These are phyloP conservation scores for Nigrograna mackinnonii DNA, from an alignment of 2,329 filamentous ascomycete genomes.

Conservation along the genomic window DNA sequence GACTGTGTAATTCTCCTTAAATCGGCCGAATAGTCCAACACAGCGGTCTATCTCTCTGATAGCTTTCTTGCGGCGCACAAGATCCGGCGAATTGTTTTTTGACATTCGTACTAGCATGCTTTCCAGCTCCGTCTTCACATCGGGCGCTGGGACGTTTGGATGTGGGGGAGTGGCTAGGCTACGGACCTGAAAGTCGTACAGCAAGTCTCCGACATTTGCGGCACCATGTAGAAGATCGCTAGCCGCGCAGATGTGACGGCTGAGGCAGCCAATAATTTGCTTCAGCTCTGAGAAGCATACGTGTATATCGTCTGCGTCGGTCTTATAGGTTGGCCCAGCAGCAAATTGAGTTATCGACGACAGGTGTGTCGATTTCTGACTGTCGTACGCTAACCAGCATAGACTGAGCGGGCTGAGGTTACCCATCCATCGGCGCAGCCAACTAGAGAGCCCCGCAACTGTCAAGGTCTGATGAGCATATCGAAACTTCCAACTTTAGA, in stretches of 20 bases:
- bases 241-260: constrained; percentile 46
- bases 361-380: too few relatives aligned
- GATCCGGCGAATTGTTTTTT: constrained; percentile 19
- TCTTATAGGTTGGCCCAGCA: constrained; percentile 11
- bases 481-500: too few relatives aligned
- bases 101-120: constrained; percentile 30
- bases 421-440: constrained; percentile 5
- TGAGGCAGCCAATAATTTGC: constrained; percentile 52
- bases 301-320: constrained; percentile 9
- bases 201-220: constrained; percentile 28
- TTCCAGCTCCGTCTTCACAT: constrained; percentile 19
- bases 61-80: constrained; percentile 11
- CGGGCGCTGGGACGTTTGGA: constrained; percentile 19
- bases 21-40: constrained; percentile 17
- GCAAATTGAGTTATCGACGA: too few relatives aligned
- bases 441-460: constrained; percentile 4
- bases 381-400: constrained; percentile 12
- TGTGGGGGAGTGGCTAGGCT: constrained; percentile 5
- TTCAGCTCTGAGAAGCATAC: constrained; percentile 30
- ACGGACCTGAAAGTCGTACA: constrained; percentile 33
- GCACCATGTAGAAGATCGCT: constrained; percentile 43
- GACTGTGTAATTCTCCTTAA: constrained; percentile 29
- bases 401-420: constrained; percentile 5
- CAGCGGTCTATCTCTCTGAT: constrained; percentile 32
- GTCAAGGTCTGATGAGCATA: too few relatives aligned